A percentile compares a stretch with the other conserved stretches of the same genome.
Conservation (phyloP, 2,329 filamentous ascomycete genomes). For the Alternaria brassicicola region DNA sequence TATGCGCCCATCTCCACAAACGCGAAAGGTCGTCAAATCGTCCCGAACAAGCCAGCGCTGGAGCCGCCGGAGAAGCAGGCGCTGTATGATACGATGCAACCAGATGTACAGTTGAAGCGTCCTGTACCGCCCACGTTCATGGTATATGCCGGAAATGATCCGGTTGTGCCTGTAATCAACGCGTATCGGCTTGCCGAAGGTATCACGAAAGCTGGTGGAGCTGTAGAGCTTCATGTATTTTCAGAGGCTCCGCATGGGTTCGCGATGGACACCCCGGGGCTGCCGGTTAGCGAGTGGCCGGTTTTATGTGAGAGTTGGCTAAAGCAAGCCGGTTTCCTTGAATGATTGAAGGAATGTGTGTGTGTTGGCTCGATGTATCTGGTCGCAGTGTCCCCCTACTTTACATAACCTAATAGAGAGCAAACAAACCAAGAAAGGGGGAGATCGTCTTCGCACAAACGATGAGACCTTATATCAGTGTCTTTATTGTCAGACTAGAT, state of each 20-base stretch:
- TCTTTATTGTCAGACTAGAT: too few species aligned
- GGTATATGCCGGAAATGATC: slow-evolving; percentile 27
- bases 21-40: slow-evolving; percentile 22
- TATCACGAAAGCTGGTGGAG: slow-evolving; percentile 8
- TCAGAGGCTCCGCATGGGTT: slow-evolving; percentile 30
- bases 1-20: slow-evolving; percentile 31
- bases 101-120: slow-evolving; percentile 21
- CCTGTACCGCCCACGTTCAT: slow-evolving; percentile 21
- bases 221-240: slow-evolving; percentile 29
- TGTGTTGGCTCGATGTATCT: too few species aligned
- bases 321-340: slow-evolving; percentile 16
- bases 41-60: slow-evolving; percentile 21
- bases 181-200: slow-evolving; percentile 26
- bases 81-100: slow-evolving; percentile 26
- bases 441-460: not conserved
- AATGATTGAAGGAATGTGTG: not conserved
- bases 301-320: slow-evolving; percentile 26
- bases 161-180: slow-evolving; percentile 24
- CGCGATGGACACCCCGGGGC: slow-evolving; percentile 19
- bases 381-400: too few species aligned
- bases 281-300: slow-evolving; percentile 24
- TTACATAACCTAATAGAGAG: too few species aligned
- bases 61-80: slow-evolving; percentile 25
- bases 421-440: too few species aligned
- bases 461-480: too few species aligned